A percentile compares a stretch with the other conserved stretches of the same genome.
Evolutionary conservation across 495 filamentous ascomycete genomes (phyloP).

Genomic region (Xylaria curta): DNA sequence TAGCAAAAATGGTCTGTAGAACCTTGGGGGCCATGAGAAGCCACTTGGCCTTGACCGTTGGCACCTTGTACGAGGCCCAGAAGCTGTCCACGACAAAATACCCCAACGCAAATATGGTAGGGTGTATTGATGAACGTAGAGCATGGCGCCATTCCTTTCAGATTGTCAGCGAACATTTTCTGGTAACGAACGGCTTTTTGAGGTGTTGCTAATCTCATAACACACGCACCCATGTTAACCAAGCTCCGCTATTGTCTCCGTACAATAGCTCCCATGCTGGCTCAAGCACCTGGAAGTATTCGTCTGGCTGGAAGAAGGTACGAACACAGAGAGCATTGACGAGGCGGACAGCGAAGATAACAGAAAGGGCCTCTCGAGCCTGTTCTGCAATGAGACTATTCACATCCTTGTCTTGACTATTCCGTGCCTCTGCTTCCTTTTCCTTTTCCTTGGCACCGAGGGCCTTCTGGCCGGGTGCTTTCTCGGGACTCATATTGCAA

Average conservation of each 20-base stretch:
- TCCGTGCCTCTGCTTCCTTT: constrained; percentile 18
- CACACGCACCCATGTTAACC: constrained; percentile 89
- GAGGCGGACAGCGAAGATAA: constrained; percentile 78
- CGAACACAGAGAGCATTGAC: constrained; percentile 81
- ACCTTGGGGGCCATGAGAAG: constrained; percentile 76
- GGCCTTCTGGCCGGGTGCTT: constrained; percentile 25
- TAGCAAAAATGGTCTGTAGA: constrained; percentile 78
- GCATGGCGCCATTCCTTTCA: constrained; percentile 90
- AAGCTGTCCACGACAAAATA: constrained; percentile 67
- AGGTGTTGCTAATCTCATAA: constrained; percentile 1
- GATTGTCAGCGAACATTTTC: constrained; percentile 31
- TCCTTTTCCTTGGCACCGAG: constrained; percentile 17
- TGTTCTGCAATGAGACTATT: constrained; percentile 36
- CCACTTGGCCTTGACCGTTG: constrained; percentile 37
- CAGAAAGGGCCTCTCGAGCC: constrained; percentile 59
- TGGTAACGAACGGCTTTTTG: not conserved
- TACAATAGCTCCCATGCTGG: constrained; percentile 93
- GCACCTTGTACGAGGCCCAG: constrained; percentile 27
- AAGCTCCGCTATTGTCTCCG: constrained; percentile 76
- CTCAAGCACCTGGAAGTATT: constrained; percentile 95
- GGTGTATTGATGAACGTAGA: constrained; percentile 91
- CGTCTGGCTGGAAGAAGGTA: constrained; percentile 99
- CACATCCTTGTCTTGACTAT: constrained; percentile 20
- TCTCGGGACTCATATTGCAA: constrained; percentile 35
- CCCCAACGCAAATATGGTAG: constrained; percentile 77